phyloP scores from a whole-genome alignment of 164 flowering plant genomes.

The Vitis riparia region DNA sequence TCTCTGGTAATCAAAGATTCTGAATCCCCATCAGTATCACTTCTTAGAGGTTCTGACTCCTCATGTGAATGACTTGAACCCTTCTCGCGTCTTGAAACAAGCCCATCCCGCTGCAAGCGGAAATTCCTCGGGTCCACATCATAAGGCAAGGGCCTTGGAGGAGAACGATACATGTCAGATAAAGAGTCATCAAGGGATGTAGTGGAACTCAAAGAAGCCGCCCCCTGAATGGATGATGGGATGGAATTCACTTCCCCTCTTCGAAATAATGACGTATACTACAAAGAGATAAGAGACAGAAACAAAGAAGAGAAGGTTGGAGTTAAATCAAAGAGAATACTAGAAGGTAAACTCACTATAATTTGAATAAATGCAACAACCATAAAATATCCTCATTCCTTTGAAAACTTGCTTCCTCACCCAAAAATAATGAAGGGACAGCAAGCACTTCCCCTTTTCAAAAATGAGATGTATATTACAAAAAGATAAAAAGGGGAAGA shows the following conservation, averaged over 20 bases:
- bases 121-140: conserved; percentile 80
- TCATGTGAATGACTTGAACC: conserved; percentile 86
- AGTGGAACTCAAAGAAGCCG: conserved; percentile 56
- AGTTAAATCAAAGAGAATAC: neutral
- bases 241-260: conserved; percentile 64
- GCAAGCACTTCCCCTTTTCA: no score
- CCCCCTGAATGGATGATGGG: conserved; percentile 64
- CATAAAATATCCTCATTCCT: no score
- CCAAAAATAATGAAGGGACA: no score
- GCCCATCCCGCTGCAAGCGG: conserved; percentile 64
- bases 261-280: conserved; percentile 73
- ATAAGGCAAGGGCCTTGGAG: conserved; percentile 96
- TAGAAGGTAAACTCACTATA: no score
- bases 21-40: conserved; percentile 38
- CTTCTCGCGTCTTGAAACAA: conserved; percentile 78
- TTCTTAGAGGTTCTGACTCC: conserved; percentile 76
- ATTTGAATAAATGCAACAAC: no score
- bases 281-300: conserved; percentile 16
- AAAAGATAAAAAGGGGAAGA: neutral
- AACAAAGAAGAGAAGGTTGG: neutral
- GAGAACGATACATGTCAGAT: conserved; percentile 71
- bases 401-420: no score
- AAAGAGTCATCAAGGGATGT: conserved; percentile 62
- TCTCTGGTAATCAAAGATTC: conserved; percentile 44
- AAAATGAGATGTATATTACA: no score